Evolutionary conservation across 306 rosid species (phyloP).

Genomic region (Carpinus fangiana): DNA sequence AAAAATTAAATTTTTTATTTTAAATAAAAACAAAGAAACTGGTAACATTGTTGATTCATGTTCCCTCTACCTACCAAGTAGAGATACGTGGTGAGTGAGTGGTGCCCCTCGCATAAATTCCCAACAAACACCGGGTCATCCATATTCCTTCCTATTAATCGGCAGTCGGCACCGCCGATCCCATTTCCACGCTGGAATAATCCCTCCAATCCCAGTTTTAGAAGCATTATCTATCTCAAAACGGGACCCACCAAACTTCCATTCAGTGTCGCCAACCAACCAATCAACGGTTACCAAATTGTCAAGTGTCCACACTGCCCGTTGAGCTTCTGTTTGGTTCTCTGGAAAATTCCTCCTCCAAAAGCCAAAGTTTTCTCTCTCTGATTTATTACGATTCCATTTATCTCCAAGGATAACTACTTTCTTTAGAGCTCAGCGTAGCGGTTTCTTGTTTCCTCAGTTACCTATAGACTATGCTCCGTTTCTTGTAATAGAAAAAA

Average conservation of each 20-base stretch:
- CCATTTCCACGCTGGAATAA: background rate
- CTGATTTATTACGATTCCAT: background rate
- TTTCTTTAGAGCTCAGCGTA: background rate
- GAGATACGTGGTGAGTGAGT: no score
- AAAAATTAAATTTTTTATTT: no score
- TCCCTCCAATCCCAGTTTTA: background rate
- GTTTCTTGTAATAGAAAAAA: background rate
- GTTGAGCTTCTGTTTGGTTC: constrained; percentile 18
- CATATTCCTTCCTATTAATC: no score
- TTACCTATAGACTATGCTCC: background rate
- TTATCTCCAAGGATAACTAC: background rate
- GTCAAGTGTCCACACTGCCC: constrained; percentile 1
- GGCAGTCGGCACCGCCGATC: no score
- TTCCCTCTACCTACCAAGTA: no score
- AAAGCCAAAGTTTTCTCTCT: background rate
- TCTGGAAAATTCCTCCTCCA: constrained; percentile 10
- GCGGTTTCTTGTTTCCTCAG: background rate
- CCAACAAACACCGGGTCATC: no score
- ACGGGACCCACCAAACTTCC: constrained; percentile 19
- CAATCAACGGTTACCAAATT: background rate
- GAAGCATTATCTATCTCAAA: background rate
- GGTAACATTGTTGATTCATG: no score
- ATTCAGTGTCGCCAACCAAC: background rate
- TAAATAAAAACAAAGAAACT: no score
- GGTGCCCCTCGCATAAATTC: no score